Evolutionary conservation across 768 basidiomycete genomes (phyloP).

Genomic region (Hemileccinum rubropunctum): DNA sequence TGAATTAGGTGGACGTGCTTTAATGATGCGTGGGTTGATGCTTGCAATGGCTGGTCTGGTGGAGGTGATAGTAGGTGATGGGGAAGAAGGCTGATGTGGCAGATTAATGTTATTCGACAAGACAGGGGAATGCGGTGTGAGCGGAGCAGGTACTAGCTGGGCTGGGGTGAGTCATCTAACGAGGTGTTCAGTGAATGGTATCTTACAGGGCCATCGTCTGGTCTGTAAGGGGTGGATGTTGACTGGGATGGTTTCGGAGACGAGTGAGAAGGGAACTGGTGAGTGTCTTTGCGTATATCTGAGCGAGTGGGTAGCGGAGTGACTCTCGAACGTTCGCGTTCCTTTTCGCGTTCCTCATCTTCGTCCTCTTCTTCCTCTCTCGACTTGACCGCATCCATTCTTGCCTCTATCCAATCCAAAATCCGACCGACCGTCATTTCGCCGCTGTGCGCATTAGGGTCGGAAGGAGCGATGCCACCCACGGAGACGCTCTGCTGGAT

Average conservation of each 20-base stretch:
- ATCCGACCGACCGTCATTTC: conserved; percentile 77
- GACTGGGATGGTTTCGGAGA: conserved; percentile 20
- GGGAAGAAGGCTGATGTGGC: conserved; percentile 18
- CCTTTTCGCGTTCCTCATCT: conserved; percentile 68
- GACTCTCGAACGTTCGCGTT: conserved; percentile 39
- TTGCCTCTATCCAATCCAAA: conserved; percentile 83
- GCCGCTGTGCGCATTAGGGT: conserved; percentile 45
- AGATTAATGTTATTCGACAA: conserved; percentile 17
- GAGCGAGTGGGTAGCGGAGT: conserved; percentile 20
- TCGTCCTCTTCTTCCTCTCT: conserved; percentile 82
- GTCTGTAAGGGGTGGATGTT: conserved; percentile 14
- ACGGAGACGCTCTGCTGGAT: conserved; percentile 80
- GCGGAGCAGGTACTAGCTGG: conserved; percentile 22
- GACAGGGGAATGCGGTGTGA: conserved; percentile 34
- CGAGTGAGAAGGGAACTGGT: conserved; percentile 13
- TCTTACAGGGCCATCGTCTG: conserved; percentile 31
- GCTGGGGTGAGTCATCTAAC: conserved; percentile 6
- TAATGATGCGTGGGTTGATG: conserved; percentile 25
- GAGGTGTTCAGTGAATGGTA: conserved; percentile 1
- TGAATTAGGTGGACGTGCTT: conserved; percentile 25
- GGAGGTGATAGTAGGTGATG: conserved; percentile 29
- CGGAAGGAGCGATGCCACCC: conserved; percentile 41
- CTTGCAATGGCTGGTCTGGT: conserved; percentile 12
- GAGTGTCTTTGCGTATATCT: conserved; percentile 20
- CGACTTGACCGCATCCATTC: conserved; percentile 70